Percentiles rank a stretch among this genome's conserved stretches.
Conservation (phyloP, 257 asterid genomes). For the Solanum sitiens region DNA sequence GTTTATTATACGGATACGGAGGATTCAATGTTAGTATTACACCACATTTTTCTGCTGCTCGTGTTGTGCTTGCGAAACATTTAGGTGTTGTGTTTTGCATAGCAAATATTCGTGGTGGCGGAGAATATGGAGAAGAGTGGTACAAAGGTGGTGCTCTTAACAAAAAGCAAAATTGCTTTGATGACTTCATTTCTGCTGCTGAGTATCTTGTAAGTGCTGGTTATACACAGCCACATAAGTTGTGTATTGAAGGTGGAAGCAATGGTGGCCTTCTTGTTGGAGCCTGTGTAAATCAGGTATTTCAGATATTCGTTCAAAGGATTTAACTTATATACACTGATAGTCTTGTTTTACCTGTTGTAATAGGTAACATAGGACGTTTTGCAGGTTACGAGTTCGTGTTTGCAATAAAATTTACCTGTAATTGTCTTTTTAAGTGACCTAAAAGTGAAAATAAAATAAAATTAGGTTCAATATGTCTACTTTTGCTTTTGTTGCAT, state of each 20-base stretch:
- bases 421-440: neutral
- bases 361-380: neutral
- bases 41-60: constrained; percentile 57
- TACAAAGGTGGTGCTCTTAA: constrained; percentile 84
- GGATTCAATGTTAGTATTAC: constrained; percentile 75
- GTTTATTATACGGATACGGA: constrained; percentile 77
- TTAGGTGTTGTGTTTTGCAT: constrained; percentile 61
- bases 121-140: constrained; percentile 98
- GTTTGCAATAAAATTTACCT: neutral
- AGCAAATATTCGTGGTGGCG: constrained; percentile 97
- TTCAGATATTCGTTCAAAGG: neutral
- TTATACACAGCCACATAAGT: constrained; percentile 68
- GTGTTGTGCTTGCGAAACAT: constrained; percentile 54
- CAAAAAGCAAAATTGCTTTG: constrained; percentile 81
- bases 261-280: constrained; percentile 95
- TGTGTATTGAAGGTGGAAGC: constrained; percentile 98
- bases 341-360: neutral
- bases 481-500: neutral
- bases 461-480: neutral
- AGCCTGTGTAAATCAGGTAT: constrained; percentile 91
- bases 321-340: neutral
- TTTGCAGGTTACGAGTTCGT: neutral
- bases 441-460: neutral
- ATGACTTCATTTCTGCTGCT: constrained; percentile 73
- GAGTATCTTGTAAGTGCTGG: constrained; percentile 81